A percentile compares a stretch with the other conserved stretches of the same genome.
These are phyloP conservation scores for Xerophyta viscosa DNA, from an alignment of 106 monocot species.

Conservation along the genomic window DNA sequence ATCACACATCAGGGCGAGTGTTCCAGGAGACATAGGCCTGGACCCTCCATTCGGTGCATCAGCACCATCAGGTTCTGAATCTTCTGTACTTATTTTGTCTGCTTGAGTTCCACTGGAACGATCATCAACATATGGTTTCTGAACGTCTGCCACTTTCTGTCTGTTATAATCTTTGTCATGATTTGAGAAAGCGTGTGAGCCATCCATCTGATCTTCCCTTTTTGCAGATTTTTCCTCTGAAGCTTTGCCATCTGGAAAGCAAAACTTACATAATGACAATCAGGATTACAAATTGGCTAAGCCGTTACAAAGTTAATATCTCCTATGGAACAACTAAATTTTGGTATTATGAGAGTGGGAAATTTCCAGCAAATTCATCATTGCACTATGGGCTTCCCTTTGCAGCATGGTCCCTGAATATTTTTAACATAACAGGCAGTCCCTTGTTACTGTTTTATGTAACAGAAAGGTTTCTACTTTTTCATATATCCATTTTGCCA, in stretches of 20 bases:
- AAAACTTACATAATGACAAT: not conserved
- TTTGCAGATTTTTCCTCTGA: conserved; percentile 25
- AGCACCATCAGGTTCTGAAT: conserved; percentile 26
- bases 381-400: too few species aligned
- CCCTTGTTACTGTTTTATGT: too few species aligned
- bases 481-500: too few species aligned
- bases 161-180: conserved; percentile 27
- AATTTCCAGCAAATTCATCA: too few species aligned
- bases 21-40: conserved; percentile 93
- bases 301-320: not conserved
- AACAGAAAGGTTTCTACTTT: too few species aligned
- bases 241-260: conserved; percentile 31
- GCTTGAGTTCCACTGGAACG: conserved; percentile 21
- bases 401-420: too few species aligned
- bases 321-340: not conserved
- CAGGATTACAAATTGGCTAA: not conserved
- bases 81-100: conserved; percentile 32
- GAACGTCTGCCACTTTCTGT: conserved; percentile 15
- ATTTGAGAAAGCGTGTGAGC: conserved; percentile 24
- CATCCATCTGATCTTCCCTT: conserved; percentile 36
- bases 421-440: too few species aligned
- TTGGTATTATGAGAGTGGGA: too few species aligned
- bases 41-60: conserved; percentile 28
- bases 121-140: conserved; percentile 38
- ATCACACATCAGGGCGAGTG: conserved; percentile 90